Conservation (phyloP, 2,329 filamentous ascomycete genomes). For the Alternaria infectoria region DNA sequence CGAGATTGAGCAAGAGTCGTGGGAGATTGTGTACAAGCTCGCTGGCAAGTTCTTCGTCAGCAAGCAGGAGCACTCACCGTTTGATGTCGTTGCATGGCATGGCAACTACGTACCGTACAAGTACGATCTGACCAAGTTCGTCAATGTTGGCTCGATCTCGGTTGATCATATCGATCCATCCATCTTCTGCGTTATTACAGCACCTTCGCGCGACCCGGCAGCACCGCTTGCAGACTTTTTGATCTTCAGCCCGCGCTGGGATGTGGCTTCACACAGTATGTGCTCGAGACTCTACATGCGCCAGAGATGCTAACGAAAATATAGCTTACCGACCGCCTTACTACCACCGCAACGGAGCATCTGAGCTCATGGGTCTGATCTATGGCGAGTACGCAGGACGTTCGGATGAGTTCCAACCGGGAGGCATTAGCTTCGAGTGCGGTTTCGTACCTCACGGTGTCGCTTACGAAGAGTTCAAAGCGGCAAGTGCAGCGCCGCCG, state of each 20-base stretch:
- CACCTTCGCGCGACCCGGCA: conserved; percentile 62
- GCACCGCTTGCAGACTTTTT: conserved; percentile 71
- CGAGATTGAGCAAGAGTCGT: conserved; percentile 55
- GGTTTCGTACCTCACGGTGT: conserved; percentile 72
- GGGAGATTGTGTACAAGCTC: conserved; percentile 59
- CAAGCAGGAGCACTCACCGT: conserved; percentile 72
- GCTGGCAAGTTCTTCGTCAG: conserved; percentile 71
- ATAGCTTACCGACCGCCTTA: conserved; percentile 54
- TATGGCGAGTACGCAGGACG: conserved; percentile 61
- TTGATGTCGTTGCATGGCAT: conserved; percentile 82
- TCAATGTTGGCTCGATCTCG: conserved; percentile 73
- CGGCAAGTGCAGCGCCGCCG: conserved; percentile 58
- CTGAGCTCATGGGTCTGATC: conserved; percentile 71
- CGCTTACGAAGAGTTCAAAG: conserved; percentile 63
- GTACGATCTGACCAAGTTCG: conserved; percentile 80
- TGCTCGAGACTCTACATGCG: not conserved
- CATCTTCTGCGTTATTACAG: conserved; percentile 74
- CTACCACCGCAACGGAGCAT: conserved; percentile 71
- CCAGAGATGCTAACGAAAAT: not conserved
- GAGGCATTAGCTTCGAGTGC: conserved; percentile 70
- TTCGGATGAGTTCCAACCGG: conserved; percentile 64
- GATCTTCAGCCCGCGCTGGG: conserved; percentile 70
- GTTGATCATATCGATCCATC: conserved; percentile 80
- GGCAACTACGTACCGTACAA: conserved; percentile 79
- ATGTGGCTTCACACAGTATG: conserved; percentile 61